Evolutionary conservation across 768 basidiomycete species (phyloP), one percentile per base, ranked within the genome.

Genomic region (Russula brevipes): DNA sequence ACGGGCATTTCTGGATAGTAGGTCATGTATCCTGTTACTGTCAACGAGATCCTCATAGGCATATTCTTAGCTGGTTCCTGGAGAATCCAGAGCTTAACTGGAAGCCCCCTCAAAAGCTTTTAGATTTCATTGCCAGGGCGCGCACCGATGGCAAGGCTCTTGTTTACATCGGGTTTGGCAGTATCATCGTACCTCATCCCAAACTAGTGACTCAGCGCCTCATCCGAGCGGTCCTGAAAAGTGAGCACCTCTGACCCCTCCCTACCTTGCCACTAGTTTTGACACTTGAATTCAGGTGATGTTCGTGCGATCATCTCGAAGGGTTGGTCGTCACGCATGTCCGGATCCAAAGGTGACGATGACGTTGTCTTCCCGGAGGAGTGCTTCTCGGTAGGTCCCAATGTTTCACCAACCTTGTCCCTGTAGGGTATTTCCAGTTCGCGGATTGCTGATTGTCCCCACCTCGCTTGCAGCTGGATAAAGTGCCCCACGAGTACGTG

Each of bases 91-190:
- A 87, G 59, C 71, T 76, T 8, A 76, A 74, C 54, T 88, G 86
- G 86, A 74, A 72, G 4, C 80, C 85, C 2, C 80, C 85, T 0
- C 65, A 73, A 10, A 74, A 74, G 14, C 76, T 88, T 1, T 54
- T 81, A 2, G 74, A 75, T 12, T 88, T 82, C 72, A 86, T 88
- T 73, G 71, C 70, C 17, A 79, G 81, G 65, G 86, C 87, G 1
- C 77, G 80, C 17, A 64, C 67, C 3, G 85, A 87, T 58, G 74
- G 75, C 1, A 85, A 84, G 68, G 76, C 85, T 0, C 77, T 88
- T 52, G 86, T 88, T 2, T 88, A 88, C 70, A 86, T 88, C 54
- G 85, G 86, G 1, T 87, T 87, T 66, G 86, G 86, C 1, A 85
- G 82, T 33, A 86, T 88, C 60, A 85, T 84, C 5, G 85, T 88